Evolutionary conservation across 1,284 basidiomycete genomes (phyloP).

Genomic region (Leccinum angustisporum): DNA sequence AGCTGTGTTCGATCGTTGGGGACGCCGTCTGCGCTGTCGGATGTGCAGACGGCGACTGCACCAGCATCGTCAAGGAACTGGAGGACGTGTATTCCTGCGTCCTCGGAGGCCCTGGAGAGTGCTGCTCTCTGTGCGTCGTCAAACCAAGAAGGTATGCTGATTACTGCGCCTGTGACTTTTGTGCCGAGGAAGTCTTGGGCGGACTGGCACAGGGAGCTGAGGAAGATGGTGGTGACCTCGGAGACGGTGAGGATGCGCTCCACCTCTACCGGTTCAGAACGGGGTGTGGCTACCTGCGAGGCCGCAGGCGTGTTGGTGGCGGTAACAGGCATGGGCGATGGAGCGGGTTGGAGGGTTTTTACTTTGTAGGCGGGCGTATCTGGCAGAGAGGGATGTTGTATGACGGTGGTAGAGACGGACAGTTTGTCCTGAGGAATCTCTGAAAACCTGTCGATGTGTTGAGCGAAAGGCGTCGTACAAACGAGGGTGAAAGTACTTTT

Average conservation of each 20-base stretch:
- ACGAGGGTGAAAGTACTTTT: conserved; percentile 58
- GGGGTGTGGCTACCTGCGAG: conserved; percentile 71
- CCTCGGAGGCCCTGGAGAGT: conserved; percentile 72
- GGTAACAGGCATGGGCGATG: conserved; percentile 54
- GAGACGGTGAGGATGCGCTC: conserved; percentile 81
- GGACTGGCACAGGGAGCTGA: conserved; percentile 81
- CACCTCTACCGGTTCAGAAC: conserved; percentile 75
- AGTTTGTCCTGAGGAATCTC: conserved; percentile 61
- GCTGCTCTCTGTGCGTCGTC: conserved; percentile 69
- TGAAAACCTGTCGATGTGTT: conserved; percentile 55
- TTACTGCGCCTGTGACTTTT: conserved; percentile 79
- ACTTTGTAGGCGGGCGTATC: conserved; percentile 88
- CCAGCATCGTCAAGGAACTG: conserved; percentile 86
- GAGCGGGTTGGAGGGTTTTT: conserved; percentile 75
- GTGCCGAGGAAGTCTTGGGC: conserved; percentile 93
- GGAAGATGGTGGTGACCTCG: conserved; percentile 86
- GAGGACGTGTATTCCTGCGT: conserved; percentile 82
- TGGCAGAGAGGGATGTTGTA: conserved; percentile 71
- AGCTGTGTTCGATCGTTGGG: conserved; percentile 64
- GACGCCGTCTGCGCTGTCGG: conserved; percentile 45
- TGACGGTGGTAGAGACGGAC: conserved; percentile 61
- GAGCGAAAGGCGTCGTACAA: not conserved
- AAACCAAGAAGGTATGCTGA: conserved; percentile 82
- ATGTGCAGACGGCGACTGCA: conserved; percentile 67
- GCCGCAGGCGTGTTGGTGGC: conserved; percentile 62